Evolutionary conservation across 2,329 filamentous ascomycete species (phyloP).

Genomic region (Lachnellula subtilissima): DNA sequence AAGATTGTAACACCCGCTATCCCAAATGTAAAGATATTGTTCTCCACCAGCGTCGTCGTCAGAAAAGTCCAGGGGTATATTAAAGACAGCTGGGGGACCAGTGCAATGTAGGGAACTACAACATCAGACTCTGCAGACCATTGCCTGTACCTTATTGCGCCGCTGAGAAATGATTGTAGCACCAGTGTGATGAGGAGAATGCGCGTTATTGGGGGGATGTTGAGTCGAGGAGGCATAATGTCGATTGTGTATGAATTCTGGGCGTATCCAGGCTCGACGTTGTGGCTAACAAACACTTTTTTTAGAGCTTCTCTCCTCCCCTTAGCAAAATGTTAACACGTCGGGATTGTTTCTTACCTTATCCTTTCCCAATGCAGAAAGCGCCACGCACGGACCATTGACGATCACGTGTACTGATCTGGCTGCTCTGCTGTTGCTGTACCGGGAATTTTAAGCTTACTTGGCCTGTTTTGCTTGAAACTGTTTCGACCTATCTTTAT

Average conservation of each 20-base stretch:
- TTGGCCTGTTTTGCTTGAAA: too few relatives aligned
- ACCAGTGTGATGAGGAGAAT: slow-evolving; percentile 70
- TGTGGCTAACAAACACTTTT: not conserved
- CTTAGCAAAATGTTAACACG: too few relatives aligned
- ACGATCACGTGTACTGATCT: too few relatives aligned
- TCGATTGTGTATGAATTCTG: not conserved
- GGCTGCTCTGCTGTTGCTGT: too few relatives aligned
- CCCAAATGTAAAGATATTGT: slow-evolving; percentile 81
- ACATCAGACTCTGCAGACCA: slow-evolving; percentile 59
- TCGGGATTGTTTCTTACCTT: too few relatives aligned
- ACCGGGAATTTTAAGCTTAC: too few relatives aligned
- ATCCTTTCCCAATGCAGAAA: too few relatives aligned
- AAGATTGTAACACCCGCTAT: slow-evolving; percentile 77
- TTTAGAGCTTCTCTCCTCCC: too few relatives aligned
- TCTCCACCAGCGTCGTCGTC: slow-evolving; percentile 82
- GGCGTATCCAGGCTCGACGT: not conserved
- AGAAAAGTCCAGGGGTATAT: slow-evolving; percentile 92
- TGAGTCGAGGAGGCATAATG: slow-evolving; percentile 76
- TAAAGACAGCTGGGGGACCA: slow-evolving; percentile 78
- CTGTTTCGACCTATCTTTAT: too few relatives aligned
- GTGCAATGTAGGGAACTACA: slow-evolving; percentile 78
- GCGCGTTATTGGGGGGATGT: slow-evolving; percentile 87
- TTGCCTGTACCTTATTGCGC: slow-evolving; percentile 68
- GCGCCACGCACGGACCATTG: too few relatives aligned
- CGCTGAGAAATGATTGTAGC: slow-evolving; percentile 76